Conservation (phyloP, 2,329 filamentous ascomycete genomes). For the Penicillium verrucosum region DNA sequence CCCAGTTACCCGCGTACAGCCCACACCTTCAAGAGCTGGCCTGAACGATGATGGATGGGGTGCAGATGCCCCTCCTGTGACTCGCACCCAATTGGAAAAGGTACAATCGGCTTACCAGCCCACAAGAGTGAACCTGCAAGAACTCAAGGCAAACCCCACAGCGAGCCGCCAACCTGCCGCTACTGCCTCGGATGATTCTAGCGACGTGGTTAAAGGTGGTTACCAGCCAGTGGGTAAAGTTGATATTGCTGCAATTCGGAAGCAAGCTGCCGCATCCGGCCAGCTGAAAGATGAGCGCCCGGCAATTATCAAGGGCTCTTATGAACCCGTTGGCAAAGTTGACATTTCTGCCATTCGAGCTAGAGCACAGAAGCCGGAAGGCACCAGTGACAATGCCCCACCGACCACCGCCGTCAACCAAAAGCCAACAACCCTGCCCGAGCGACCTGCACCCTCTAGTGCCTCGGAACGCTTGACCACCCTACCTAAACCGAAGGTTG, state of each 20-base stretch:
- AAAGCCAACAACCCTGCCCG: conserved; percentile 62
- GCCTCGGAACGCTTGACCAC: conserved; percentile 75
- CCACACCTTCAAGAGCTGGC: conserved; percentile 50
- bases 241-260: conserved; percentile 87
- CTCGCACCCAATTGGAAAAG: conserved; percentile 82
- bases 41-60: conserved; percentile 92
- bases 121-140: conserved; percentile 89
- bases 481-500: conserved; percentile 90
- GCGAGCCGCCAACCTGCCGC: conserved; percentile 56
- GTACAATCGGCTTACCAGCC: conserved; percentile 91
- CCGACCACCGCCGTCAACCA: conserved; percentile 44
- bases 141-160: conserved; percentile 64
- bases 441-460: conserved; percentile 71
- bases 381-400: conserved; percentile 39
- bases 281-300: conserved; percentile 69
- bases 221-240: conserved; percentile 97
- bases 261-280: conserved; percentile 64
- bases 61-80: conserved; percentile 84
- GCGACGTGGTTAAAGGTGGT: conserved; percentile 73
- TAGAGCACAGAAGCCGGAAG: conserved; percentile 65
- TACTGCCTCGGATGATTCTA: conserved; percentile 45
- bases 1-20: conserved; percentile 54
- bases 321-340: conserved; percentile 93
- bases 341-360: conserved; percentile 93
- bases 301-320: conserved; percentile 81